Base-by-base conservation (phyloP, 83 land plant genomes). In the Diphasiastrum complanatum region DNA sequence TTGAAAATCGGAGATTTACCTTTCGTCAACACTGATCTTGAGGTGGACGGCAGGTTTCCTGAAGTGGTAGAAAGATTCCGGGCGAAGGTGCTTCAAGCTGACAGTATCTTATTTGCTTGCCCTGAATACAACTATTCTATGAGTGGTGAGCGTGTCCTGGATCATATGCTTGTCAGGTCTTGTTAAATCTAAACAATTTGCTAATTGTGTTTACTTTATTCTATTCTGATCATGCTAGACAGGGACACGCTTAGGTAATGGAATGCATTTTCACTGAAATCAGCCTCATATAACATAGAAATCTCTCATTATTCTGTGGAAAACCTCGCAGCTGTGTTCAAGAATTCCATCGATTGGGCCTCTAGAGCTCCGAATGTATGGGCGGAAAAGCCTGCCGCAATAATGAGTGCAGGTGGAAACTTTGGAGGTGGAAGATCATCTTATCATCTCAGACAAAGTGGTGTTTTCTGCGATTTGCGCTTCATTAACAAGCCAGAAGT, bases 301-400 rank as follows among this genome's bases (percentile, higher is more conserved):
- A n/a, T n/a, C n/a, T n/a, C n/a, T n/a, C n/a, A n/a, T n/a, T n/a
- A n/a, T n/a, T 6, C n/a, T n/a, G n/a, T n/a, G n/a, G n/a, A n/a
- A n/a, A n/a, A n/a, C n/a, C n/a, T n/a, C 29, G 19, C 66, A 85
- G 89, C 75, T 37, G 69, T 69, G 22, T 48, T 86, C 65, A 86
- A 86, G 76, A 86, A 86, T 64, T 87, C 92, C 0, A 34, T 86
- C 32, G 92, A 86, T 51, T 86, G 92, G 92, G 87, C 66, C n/a
- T 86, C 92, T 3, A 72, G 92, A 63, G 67, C 75, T 37, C 92
- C 92, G 40, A 86, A 86, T 60, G 80, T 68, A 10, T 86, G 82
- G 82, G 87, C 82, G 3, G 85, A 63, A 3, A 86, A 86, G 72
- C 49, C 83, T 24, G 87, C 92, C 16, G 92, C 87, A 3, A 63